These are phyloP conservation scores for Inga oerstediana DNA, from an alignment of 306 rosid species.

Conservation along the genomic window DNA sequence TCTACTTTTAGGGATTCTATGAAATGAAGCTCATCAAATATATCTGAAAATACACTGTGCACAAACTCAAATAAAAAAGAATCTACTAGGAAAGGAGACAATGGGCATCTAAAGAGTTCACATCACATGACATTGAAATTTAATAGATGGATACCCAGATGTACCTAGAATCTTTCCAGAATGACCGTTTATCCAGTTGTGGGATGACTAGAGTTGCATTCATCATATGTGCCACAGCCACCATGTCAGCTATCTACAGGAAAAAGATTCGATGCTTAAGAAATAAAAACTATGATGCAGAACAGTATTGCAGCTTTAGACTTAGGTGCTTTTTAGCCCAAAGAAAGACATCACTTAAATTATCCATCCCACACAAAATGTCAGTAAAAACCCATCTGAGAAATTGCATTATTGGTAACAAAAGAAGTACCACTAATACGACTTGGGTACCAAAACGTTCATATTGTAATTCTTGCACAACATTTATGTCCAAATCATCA, in stretches of 20 bases:
- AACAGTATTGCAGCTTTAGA: slow-evolving; percentile 28
- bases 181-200: slow-evolving; percentile 86
- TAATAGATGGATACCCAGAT: neutral
- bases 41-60: slow-evolving; percentile 82
- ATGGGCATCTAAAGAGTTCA: slow-evolving; percentile 6
- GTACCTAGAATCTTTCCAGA: slow-evolving; percentile 93
- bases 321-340: slow-evolving; percentile 20
- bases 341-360: slow-evolving; percentile 14
- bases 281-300: neutral
- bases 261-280: slow-evolving; percentile 31
- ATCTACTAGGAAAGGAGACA: slow-evolving; percentile 18
- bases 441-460: slow-evolving; percentile 15
- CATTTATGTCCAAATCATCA: neutral
- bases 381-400: slow-evolving; percentile 20
- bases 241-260: slow-evolving; percentile 88
- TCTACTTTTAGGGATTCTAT: slow-evolving; percentile 72
- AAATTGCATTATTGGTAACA: slow-evolving; percentile 11
- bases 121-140: slow-evolving; percentile 31
- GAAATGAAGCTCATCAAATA: slow-evolving; percentile 84
- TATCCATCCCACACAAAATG: neutral
- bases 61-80: slow-evolving; percentile 34
- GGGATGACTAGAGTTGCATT: slow-evolving; percentile 93
- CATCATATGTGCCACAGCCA: slow-evolving; percentile 87
- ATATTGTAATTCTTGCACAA: slow-evolving; percentile 17
- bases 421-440: slow-evolving; percentile 11